Evolutionary conservation across 2,329 filamentous ascomycete genomes (phyloP).

Genomic region (Venturia carpophila): DNA sequence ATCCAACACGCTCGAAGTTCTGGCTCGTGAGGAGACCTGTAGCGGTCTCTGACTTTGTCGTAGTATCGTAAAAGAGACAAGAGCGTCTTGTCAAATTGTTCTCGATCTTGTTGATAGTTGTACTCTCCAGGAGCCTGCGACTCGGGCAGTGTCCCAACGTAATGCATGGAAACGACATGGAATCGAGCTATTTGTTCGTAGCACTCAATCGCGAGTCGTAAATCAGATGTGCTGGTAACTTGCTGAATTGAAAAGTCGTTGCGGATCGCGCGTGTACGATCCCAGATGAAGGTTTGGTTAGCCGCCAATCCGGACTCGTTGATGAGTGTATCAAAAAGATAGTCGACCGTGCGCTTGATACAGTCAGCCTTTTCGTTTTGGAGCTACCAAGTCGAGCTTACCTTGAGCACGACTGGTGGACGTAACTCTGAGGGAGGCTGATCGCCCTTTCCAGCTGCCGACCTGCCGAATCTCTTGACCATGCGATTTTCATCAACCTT

Average conservation of each 20-base stretch:
- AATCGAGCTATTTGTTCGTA: conserved; percentile 57
- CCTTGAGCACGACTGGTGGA: conserved; percentile 42
- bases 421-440: conserved; percentile 57
- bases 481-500: conserved; percentile 47
- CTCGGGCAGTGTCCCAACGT: conserved; percentile 39
- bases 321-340: conserved; percentile 42
- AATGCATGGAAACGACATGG: conserved; percentile 54
- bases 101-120: conserved; percentile 52
- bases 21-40: conserved; percentile 49
- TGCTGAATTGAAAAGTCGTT: conserved; percentile 60
- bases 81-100: conserved; percentile 56
- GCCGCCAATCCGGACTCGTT: not conserved
- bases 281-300: conserved; percentile 50
- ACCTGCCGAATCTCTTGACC: conserved; percentile 57
- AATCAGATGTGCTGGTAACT: conserved; percentile 48
- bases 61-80: conserved; percentile 55
- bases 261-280: conserved; percentile 55
- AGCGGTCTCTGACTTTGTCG: conserved; percentile 42
- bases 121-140: conserved; percentile 43
- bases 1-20: conserved; percentile 58
- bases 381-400: conserved; percentile 22
- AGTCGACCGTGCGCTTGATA: conserved; percentile 35
- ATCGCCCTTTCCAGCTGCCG: conserved; percentile 55
- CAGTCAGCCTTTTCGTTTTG: conserved; percentile 12
- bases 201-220: conserved; percentile 51